A percentile compares a stretch with the other conserved stretches of the same genome.
phyloP scores from a whole-genome alignment of 2,329 filamentous ascomycete genomes.

The Periconia digitata region DNA sequence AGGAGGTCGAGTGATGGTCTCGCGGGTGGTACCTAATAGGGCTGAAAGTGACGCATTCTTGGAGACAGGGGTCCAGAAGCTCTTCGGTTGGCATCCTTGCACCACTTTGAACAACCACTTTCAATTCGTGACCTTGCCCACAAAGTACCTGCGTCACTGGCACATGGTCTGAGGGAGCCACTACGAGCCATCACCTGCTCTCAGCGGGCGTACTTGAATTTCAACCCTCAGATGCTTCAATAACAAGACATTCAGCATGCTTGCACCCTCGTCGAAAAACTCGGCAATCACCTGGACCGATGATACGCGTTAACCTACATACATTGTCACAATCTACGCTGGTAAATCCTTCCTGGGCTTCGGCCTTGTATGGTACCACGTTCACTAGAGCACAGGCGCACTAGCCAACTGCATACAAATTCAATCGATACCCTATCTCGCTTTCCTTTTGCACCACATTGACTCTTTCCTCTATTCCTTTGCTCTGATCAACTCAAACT shows the following conservation, averaged over 20 bases:
- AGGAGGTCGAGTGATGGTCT: background rate
- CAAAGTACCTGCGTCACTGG: too few species aligned
- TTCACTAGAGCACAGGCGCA: background rate
- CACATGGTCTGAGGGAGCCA: too few species aligned
- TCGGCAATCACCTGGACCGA: background rate
- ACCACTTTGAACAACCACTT: background rate
- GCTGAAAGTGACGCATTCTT: background rate
- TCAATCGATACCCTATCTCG: background rate
- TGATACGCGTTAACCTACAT: too few species aligned
- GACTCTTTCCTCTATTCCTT: background rate
- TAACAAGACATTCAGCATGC: too few species aligned
- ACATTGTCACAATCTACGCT: background rate
- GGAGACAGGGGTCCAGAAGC: background rate
- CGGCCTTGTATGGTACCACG: constrained; percentile 1
- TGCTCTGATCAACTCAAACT: background rate
- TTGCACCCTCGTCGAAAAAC: too few species aligned
- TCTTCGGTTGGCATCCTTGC: background rate
- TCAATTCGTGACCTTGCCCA: too few species aligned
- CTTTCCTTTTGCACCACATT: background rate
- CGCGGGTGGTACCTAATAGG: background rate
- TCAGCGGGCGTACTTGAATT: too few species aligned
- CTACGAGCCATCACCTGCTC: too few species aligned
- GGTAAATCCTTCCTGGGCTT: background rate
- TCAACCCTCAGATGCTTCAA: too few species aligned
- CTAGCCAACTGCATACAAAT: background rate